Conservation (phyloP, 129 eudicot genomes). For the Dittrichia graveolens region DNA sequence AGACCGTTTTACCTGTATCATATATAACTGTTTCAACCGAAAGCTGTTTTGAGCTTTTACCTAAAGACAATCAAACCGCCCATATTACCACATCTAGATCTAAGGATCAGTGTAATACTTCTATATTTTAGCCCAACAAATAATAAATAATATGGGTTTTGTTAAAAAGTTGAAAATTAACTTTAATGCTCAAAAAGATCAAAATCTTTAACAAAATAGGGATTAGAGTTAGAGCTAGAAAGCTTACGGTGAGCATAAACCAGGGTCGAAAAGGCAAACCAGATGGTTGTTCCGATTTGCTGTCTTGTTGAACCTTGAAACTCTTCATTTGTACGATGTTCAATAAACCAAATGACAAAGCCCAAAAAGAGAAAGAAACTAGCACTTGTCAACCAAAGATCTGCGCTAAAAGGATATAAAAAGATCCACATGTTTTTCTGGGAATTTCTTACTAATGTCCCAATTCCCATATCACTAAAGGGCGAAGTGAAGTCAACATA, state of each 20-base stretch:
- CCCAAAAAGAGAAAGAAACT: slow-evolving; percentile 36
- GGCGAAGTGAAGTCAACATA: slow-evolving; percentile 62
- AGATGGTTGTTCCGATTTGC: slow-evolving; percentile 37
- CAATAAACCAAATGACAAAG: slow-evolving; percentile 44
- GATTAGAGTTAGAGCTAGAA: background rate
- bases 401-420: slow-evolving; percentile 42
- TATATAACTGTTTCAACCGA: background rate
- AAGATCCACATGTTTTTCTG: slow-evolving; percentile 41
- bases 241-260: slow-evolving; percentile 45
- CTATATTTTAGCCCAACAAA: background rate
- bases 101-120: background rate
- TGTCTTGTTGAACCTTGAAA: slow-evolving; percentile 36
- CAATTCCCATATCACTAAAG: slow-evolving; percentile 37
- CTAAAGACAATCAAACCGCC: background rate
- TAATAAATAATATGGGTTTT: background rate
- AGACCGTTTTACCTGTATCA: background rate
- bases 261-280: slow-evolving; percentile 45
- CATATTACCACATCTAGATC: background rate
- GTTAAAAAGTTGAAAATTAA: too few species aligned
- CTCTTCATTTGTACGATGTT: slow-evolving; percentile 32
- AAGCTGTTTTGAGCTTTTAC: background rate
- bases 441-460: slow-evolving; percentile 26
- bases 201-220: background rate
- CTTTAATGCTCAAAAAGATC: background rate
- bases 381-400: slow-evolving; percentile 39